Evolutionary conservation across 768 basidiomycete genomes (phyloP), one percentile per base, ranked within the genome.

Genomic region (Kwoniella newhampshirensis): DNA sequence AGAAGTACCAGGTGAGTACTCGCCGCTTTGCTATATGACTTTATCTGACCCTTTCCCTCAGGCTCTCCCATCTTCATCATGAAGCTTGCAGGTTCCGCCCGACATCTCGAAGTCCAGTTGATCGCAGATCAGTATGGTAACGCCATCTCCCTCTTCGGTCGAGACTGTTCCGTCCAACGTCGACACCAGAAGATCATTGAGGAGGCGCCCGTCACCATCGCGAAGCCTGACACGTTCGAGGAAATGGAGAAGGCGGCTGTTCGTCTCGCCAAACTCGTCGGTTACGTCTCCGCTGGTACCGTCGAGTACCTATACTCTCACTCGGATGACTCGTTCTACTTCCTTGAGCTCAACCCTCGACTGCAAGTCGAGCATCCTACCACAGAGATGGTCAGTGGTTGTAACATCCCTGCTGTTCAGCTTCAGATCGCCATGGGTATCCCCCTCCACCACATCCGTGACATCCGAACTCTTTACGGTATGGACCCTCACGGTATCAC

Each of bases 151-250:
- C 82, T 99, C 53, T 99, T 99, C 73, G 96, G 96, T 70, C 93
- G 96, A 69, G 96, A 98, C 76, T 99, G 96, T 77, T 99, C 96
- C 54, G 96, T 99, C 44, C 96, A 99, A 78, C 88, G 96, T 67
- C 88, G 96, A 53, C 96, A 99, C 77, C 96, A 99, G 77, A 99
- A 99, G 81, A 99, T 99, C 68, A 99, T 99, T 61, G 96, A 99
- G 78, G 96, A 99, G 77, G 96, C 96, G 2, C 96, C 96, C 8
- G 94, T 99, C 32, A 98, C 94, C 3, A 98, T 99, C 64, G 96
- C 96, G 7, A 86, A 86, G 60, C 86, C 87, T 40, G 86, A 89
- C 18, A 91, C 84, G 6, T 98, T 98, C 67, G 91, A 93, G 75
- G 80, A 92, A 77, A 99, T 99, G 96, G 96, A 98, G 74, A 89